A percentile compares a stretch with the other conserved stretches of the same genome.
Conservation (phyloP, 176 grass and related monocot species). For the Lolium perenne region DNA sequence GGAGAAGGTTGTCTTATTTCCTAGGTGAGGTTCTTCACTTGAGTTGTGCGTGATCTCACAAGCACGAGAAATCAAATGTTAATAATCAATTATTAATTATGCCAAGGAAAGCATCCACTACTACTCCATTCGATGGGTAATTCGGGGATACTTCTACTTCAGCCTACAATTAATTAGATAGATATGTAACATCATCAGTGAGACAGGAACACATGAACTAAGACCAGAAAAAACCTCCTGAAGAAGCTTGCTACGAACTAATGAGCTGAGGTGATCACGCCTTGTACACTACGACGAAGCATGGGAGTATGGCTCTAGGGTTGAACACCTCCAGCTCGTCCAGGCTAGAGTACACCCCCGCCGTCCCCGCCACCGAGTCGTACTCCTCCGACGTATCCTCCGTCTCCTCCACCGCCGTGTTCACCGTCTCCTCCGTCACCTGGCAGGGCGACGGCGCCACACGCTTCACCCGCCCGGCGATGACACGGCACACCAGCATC, state of each 20-base stretch:
- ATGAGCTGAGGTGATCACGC: constrained; percentile 39
- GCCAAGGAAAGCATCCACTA: neutral
- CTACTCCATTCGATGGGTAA: neutral
- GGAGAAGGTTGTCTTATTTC: too few relatives aligned
- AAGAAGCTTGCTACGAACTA: neutral
- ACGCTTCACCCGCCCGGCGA: constrained; percentile 70
- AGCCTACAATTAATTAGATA: neutral
- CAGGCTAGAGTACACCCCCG: constrained; percentile 63
- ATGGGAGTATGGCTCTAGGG: constrained; percentile 84
- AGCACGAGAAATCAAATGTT: neutral
- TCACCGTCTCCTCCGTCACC: neutral
- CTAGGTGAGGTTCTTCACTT: too few relatives aligned
- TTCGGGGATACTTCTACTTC: neutral
- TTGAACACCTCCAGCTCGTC: constrained; percentile 89
- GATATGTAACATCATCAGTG: neutral
- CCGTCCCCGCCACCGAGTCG: constrained; percentile 62
- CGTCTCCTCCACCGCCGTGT: constrained; percentile 8
- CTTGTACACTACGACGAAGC: constrained; percentile 94
- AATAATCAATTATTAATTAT: neutral
- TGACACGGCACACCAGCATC: constrained; percentile 96
- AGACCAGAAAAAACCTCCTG: neutral
- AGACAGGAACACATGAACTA: neutral
- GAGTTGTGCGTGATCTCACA: too few relatives aligned
- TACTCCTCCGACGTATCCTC: constrained; percentile 46
- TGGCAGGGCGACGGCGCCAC: neutral